Evolutionary conservation across 73 alveolate genomes (phyloP).

Genomic region (Strombidium stylifer): DNA sequence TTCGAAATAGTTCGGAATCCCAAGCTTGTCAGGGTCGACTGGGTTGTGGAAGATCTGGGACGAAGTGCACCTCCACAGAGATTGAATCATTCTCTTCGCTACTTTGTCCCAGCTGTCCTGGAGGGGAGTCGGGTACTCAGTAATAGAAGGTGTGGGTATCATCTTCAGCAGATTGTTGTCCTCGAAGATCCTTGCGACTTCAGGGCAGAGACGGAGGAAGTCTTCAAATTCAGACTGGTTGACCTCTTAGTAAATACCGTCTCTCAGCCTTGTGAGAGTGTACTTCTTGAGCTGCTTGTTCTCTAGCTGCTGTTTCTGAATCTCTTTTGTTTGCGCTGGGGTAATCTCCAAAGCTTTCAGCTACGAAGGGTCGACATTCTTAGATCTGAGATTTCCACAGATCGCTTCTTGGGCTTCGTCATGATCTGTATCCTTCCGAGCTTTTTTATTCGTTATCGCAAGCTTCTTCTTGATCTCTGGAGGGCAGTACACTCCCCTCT

Average conservation of each 20-base stretch:
- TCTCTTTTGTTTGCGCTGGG: too few relatives aligned
- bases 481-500: conserved; percentile 3
- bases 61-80: conserved; percentile 86
- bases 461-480: conserved; percentile 7
- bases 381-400: not conserved
- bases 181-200: too few relatives aligned
- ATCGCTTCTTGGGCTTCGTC: not conserved
- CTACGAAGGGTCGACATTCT: too few relatives aligned
- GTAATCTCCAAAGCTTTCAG: too few relatives aligned
- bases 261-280: conserved; percentile 25
- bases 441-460: too few relatives aligned
- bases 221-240: too few relatives aligned
- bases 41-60: conserved; percentile 90
- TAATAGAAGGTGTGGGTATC: too few relatives aligned
- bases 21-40: conserved; percentile 85
- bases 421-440: too few relatives aligned
- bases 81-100: conserved; percentile 74
- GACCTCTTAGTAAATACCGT: too few relatives aligned
- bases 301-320: too few relatives aligned
- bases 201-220: too few relatives aligned
- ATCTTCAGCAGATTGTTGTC: too few relatives aligned
- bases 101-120: conserved; percentile 89
- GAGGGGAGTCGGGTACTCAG: conserved; percentile 46
- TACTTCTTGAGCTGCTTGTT: conserved; percentile 5
- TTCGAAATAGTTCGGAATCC: conserved; percentile 86